These are phyloP conservation scores for Hemerocallis citrina DNA, from an alignment of 106 monocot genomes.

Conservation along the genomic window DNA sequence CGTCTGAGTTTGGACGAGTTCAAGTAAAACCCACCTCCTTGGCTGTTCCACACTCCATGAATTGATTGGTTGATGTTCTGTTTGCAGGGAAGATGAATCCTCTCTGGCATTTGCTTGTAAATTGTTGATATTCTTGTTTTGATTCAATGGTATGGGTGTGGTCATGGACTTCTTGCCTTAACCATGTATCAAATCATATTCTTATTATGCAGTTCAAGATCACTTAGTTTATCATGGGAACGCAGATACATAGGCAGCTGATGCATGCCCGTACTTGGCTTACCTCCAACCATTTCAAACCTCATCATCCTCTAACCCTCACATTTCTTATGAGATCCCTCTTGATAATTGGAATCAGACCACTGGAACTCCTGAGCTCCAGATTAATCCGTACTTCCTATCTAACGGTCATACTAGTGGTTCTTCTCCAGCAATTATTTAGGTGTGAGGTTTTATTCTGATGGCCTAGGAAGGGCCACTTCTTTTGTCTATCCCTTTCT, in stretches of 20 bases:
- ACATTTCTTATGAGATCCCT: constrained; percentile 12
- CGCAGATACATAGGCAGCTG: constrained; percentile 20
- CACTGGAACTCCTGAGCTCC: constrained; percentile 11
- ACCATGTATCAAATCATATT: constrained; percentile 1
- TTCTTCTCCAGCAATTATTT: constrained; percentile 8
- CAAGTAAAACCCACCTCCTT: no score
- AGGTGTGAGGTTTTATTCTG: constrained; percentile 13
- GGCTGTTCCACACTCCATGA: not conserved
- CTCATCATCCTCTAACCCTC: constrained; percentile 35
- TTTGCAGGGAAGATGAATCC: constrained; percentile 51
- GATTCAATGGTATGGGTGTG: not conserved
- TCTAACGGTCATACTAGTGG: constrained; percentile 1
- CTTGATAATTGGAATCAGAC: constrained; percentile 27
- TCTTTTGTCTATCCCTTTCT: constrained; percentile 13
- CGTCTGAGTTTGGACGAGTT: no score
- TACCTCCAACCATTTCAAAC: constrained; percentile 33
- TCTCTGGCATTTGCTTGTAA: constrained; percentile 36
- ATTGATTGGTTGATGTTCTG: constrained; percentile 6
- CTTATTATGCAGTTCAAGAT: constrained; percentile 47
- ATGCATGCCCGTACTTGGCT: constrained; percentile 42
- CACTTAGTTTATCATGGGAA: constrained; percentile 34
- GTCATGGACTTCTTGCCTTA: not conserved
- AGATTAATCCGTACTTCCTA: constrained; percentile 12
- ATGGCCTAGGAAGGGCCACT: constrained; percentile 11
- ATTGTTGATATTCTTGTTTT: not conserved